Evolutionary conservation across 2,329 filamentous ascomycete species (phyloP).

Genomic region (Talaromyces sp.): DNA sequence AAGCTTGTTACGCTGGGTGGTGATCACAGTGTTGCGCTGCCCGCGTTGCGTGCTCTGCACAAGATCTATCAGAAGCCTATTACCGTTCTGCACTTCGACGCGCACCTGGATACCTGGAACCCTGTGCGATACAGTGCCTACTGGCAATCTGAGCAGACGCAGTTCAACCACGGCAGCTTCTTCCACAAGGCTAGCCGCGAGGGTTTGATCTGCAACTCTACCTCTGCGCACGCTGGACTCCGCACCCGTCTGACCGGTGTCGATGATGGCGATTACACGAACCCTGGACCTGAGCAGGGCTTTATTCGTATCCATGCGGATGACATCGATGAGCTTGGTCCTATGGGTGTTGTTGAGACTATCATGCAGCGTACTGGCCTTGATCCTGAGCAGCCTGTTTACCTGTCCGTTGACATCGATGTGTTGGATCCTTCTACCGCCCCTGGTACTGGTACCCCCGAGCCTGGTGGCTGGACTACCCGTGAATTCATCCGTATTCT

Average conservation of each 20-base stretch:
- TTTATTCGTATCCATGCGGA: constrained; percentile 81
- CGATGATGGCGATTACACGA: constrained; percentile 69
- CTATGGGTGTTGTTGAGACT: constrained; percentile 66
- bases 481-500: constrained; percentile 83
- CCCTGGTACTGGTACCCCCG: constrained; percentile 83
- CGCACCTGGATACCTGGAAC: constrained; percentile 84
- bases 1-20: constrained; percentile 72
- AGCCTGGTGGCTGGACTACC: constrained; percentile 89
- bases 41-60: constrained; percentile 68
- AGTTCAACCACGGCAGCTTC: constrained; percentile 88
- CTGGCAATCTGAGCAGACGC: constrained; percentile 70
- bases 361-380: constrained; percentile 72
- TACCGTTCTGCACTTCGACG: constrained; percentile 75
- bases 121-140: constrained; percentile 74
- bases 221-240: constrained; percentile 79
- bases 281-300: constrained; percentile 70
- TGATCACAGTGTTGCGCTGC: constrained; percentile 71
- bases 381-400: constrained; percentile 71
- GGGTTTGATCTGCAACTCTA: constrained; percentile 73
- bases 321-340: constrained; percentile 82
- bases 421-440: constrained; percentile 72
- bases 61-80: constrained; percentile 64
- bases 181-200: constrained; percentile 87
- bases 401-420: constrained; percentile 80
- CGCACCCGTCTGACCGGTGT: constrained; percentile 72